Percentiles rank a stretch among this genome's conserved stretches.
Conservation (phyloP, 1,284 basidiomycete genomes). For the Trametes versicolor region DNA sequence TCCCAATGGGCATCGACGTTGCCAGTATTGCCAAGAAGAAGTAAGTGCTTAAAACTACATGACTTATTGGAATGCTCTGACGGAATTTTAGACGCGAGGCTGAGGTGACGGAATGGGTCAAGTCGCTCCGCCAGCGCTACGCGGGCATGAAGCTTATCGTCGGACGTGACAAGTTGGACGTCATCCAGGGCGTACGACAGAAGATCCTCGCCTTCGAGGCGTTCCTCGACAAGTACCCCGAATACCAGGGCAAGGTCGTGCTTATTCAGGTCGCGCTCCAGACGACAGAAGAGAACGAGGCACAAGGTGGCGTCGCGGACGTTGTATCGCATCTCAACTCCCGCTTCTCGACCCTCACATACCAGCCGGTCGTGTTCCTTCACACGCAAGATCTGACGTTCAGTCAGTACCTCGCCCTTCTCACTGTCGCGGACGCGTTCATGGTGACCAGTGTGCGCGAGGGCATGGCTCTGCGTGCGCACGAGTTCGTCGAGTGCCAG, state of each 20-base stretch:
- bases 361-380: slow-evolving; percentile 89
- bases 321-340: slow-evolving; percentile 86
- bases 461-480: slow-evolving; percentile 86
- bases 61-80: background rate
- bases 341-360: slow-evolving; percentile 83
- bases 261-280: slow-evolving; percentile 90
- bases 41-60: slow-evolving; percentile 49
- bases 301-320: slow-evolving; percentile 79
- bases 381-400: slow-evolving; percentile 91
- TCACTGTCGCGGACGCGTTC: slow-evolving; percentile 90
- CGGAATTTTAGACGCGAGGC: slow-evolving; percentile 63
- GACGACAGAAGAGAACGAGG: slow-evolving; percentile 81
- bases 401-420: slow-evolving; percentile 84
- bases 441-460: slow-evolving; percentile 86
- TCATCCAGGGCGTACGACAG: slow-evolving; percentile 85
- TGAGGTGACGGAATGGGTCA: slow-evolving; percentile 86
- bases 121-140: slow-evolving; percentile 80
- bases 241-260: slow-evolving; percentile 84
- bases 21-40: slow-evolving; percentile 72
- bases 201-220: slow-evolving; percentile 87
- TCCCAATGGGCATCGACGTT: slow-evolving; percentile 93
- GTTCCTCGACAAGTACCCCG: slow-evolving; percentile 83
- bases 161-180: slow-evolving; percentile 89
- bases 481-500: slow-evolving; percentile 89
- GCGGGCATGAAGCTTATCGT: slow-evolving; percentile 88